These are phyloP conservation scores for Globisporangium paroecandrum DNA, from an alignment of 352 stramenopile species.

Conservation along the genomic window DNA sequence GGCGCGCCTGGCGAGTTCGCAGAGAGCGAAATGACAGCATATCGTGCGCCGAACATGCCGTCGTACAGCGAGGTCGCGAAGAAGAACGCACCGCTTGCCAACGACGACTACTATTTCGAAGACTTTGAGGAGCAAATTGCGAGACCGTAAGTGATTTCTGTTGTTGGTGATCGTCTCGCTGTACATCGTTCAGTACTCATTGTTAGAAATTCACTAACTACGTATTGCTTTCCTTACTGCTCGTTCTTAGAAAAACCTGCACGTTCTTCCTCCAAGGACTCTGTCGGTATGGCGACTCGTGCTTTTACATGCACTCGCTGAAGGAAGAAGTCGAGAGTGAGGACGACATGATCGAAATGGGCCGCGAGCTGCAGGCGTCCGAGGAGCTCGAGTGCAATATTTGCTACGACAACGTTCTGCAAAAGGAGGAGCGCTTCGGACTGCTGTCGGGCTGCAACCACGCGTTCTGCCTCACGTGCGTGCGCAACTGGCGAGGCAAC, in stretches of 20 bases:
- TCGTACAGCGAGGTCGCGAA: conserved; percentile 54
- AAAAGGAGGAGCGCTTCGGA: conserved; percentile 76
- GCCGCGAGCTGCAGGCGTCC: conserved; percentile 63
- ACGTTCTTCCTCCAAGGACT: conserved; percentile 79
- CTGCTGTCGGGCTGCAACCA: conserved; percentile 78
- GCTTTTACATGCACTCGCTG: conserved; percentile 77
- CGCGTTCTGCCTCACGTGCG: conserved; percentile 78
- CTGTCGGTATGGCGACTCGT: conserved; percentile 78
- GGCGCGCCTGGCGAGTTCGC: conserved; percentile 65
- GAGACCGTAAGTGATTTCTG: conserved; percentile 47
- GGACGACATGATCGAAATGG: conserved; percentile 47
- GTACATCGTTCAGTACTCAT: neutral
- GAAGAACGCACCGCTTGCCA: conserved; percentile 28
- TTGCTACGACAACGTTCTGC: conserved; percentile 78
- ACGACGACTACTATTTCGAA: conserved; percentile 24
- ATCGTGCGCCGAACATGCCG: conserved; percentile 26
- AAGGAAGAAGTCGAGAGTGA: conserved; percentile 36
- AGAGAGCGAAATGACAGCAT: conserved; percentile 23
- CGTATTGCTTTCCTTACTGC: neutral
- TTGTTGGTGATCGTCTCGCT: neutral
- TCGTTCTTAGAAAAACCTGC: conserved; percentile 58
- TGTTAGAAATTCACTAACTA: neutral
- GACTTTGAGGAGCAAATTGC: conserved; percentile 36
- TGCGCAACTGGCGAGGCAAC: conserved; percentile 73
- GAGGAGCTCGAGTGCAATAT: conserved; percentile 81